Percentiles rank a stretch among this genome's conserved stretches.
These are phyloP conservation scores for Alternaria ventricosa DNA, from an alignment of 2,329 filamentous ascomycete genomes.

Conservation along the genomic window DNA sequence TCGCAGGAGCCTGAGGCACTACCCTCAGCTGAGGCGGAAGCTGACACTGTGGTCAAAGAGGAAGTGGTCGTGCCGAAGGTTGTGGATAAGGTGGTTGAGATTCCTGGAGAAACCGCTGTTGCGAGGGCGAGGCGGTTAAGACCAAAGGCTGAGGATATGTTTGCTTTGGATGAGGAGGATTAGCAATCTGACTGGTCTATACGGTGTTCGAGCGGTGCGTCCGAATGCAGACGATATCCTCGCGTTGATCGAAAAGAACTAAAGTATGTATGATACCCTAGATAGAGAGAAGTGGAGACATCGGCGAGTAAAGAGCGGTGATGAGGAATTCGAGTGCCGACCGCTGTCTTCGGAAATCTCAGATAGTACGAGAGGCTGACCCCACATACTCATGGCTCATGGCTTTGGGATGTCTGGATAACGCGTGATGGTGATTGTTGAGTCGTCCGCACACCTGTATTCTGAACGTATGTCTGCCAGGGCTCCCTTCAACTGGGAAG, in stretches of 20 bases:
- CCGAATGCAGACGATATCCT: too few species aligned
- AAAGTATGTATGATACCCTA: slow-evolving; percentile 10
- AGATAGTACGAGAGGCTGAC: not conserved
- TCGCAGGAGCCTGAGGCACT: not conserved
- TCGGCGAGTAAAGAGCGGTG: not conserved
- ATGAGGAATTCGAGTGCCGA: not conserved
- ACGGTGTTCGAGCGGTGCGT: too few species aligned
- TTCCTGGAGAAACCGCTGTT: slow-evolving; percentile 43
- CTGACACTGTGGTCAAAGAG: not conserved
- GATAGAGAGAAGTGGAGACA: not conserved
- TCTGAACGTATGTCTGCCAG: not conserved
- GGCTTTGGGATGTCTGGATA: not conserved
- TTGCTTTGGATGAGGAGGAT: slow-evolving; percentile 38
- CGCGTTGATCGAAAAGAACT: too few species aligned
- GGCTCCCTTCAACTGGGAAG: not conserved
- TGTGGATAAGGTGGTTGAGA: slow-evolving; percentile 13
- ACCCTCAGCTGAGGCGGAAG: not conserved
- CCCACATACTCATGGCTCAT: not conserved
- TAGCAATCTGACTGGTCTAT: not conserved
- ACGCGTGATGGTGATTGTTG: not conserved
- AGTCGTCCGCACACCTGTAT: not conserved
- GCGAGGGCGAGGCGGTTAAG: slow-evolving; percentile 44
- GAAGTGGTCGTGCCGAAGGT: not conserved
- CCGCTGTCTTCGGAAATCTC: not conserved
- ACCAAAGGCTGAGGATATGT: slow-evolving; percentile 50